Percentiles rank a stretch among this genome's conserved stretches.
Conservation (phyloP, 345 rosid species). For the Iberis pinnata region DNA sequence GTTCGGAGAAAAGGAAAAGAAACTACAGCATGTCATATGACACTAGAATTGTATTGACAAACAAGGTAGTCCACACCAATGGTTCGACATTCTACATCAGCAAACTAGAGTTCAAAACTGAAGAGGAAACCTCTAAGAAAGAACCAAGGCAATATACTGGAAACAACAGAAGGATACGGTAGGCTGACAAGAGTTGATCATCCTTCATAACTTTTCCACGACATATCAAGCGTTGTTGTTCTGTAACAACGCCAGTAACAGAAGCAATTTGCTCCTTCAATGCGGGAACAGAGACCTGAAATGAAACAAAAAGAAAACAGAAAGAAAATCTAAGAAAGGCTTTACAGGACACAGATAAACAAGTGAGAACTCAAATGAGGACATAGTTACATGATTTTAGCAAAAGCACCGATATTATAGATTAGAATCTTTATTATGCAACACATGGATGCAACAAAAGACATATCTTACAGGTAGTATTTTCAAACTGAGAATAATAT, state of each 20-base stretch:
- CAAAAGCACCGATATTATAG: too few relatives aligned
- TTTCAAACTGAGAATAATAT: too few relatives aligned
- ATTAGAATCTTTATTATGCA: too few relatives aligned
- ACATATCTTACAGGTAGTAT: too few relatives aligned
- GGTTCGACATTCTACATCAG: conserved; percentile 5
- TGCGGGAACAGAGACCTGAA: conserved; percentile 58
- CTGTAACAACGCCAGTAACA: conserved; percentile 47
- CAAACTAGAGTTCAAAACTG: conserved; percentile 3
- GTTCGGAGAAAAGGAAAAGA: neutral
- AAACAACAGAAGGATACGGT: conserved; percentile 44
- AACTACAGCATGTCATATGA: neutral
- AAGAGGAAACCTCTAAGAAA: neutral
- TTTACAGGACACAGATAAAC: neutral
- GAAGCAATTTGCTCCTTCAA: conserved; percentile 57
- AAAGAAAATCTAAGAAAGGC: neutral
- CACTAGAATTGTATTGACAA: too few relatives aligned
- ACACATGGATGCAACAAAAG: too few relatives aligned
- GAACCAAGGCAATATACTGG: neutral
- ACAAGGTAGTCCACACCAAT: neutral
- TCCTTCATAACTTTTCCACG: conserved; percentile 55
- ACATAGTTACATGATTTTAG: too few relatives aligned
- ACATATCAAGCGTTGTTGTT: conserved; percentile 53
- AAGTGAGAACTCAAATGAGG: neutral
- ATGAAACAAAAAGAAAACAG: neutral
- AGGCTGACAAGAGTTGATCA: conserved; percentile 56